Evolutionary conservation across 2,329 filamentous ascomycete species (phyloP), one percentile per base, ranked within the genome.

Genomic region (Fusarium sp.): DNA sequence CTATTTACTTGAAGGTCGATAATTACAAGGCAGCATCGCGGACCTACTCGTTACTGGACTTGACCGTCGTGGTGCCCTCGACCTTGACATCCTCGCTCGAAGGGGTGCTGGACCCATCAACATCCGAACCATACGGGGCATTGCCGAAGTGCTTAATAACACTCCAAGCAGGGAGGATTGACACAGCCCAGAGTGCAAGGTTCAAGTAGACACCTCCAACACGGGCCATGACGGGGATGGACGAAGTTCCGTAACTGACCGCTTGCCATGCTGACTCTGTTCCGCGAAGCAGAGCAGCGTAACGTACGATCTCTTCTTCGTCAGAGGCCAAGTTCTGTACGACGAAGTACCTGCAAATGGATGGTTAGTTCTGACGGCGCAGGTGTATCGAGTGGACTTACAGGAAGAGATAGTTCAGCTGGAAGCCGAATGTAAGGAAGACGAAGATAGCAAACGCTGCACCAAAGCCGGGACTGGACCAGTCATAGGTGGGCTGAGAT

Each of bases 211-310:
- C 84, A 18, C 84, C 88, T 5, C 90, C 91, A 5, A 92, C 84
- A 52, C 89, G 81, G 3, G 86, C 90, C 76, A 93, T 90, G 8
- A 92, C 76, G 0, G 82, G 80, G 12, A 92, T 70, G 5, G 88
- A 90, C 11, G 86, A 87, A 1, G 93, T 78, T 0, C 91, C 91
- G 64, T 93, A 94, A 73, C 89, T 91, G 18, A 94, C 80, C 9
- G 91, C 91, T 76, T 94, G 91, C 81, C 89, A 91, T 0, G 90
- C 91, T 2, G 90, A 92, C 78, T 94, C 91, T 0, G 89, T 91
- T 2, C 89, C 91, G 58, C 91, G 84, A 5, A 94, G 81, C 15
- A 94, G 78, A 1, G 89, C 90, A 0, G 91, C 87, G 73, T 91
- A 90, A 1, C 91, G 86, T 45, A 94, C 86, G 3, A 93, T 85